phyloP scores from a whole-genome alignment of 495 filamentous ascomycete genomes.

The Geopyxis carbonaria region DNA sequence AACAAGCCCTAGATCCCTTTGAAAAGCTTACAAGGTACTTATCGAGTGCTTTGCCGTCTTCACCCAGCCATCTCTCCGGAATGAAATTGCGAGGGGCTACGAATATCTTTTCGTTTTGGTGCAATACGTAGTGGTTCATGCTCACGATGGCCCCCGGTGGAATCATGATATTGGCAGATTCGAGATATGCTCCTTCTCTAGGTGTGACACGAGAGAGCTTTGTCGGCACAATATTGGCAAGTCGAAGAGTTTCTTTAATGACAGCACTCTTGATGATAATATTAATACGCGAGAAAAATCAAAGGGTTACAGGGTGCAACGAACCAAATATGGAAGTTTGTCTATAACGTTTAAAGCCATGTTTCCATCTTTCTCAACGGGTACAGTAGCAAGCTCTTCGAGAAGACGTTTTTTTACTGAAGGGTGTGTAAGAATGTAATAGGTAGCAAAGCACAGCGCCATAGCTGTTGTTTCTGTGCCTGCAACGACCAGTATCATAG shows the following conservation, averaged over 20 bases:
- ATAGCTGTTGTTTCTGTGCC: conserved; percentile 8
- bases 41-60: conserved; percentile 3
- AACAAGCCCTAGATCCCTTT: conserved; percentile 31
- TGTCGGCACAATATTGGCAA: not conserved
- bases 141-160: conserved; percentile 4
- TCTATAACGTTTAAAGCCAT: not conserved
- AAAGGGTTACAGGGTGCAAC: not conserved
- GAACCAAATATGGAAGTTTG: not conserved
- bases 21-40: conserved; percentile 28
- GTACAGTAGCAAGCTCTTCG: not conserved
- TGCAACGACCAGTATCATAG: conserved; percentile 4
- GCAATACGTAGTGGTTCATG: not conserved
- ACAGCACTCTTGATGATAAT: not conserved
- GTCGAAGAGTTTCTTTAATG: not conserved
- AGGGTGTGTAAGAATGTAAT: conserved; percentile 7
- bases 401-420: not conserved
- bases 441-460: conserved; percentile 3
- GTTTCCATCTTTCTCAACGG: not conserved
- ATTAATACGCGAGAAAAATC: not conserved
- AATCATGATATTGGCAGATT: not conserved
- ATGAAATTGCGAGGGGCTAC: not conserved
- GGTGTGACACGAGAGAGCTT: conserved; percentile 8
- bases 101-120: not conserved
- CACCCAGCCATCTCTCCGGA: conserved; percentile 5
- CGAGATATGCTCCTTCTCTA: not conserved